These are phyloP conservation scores for Serendipita sp. DNA, from an alignment of 768 basidiomycete genomes.

Conservation along the genomic window DNA sequence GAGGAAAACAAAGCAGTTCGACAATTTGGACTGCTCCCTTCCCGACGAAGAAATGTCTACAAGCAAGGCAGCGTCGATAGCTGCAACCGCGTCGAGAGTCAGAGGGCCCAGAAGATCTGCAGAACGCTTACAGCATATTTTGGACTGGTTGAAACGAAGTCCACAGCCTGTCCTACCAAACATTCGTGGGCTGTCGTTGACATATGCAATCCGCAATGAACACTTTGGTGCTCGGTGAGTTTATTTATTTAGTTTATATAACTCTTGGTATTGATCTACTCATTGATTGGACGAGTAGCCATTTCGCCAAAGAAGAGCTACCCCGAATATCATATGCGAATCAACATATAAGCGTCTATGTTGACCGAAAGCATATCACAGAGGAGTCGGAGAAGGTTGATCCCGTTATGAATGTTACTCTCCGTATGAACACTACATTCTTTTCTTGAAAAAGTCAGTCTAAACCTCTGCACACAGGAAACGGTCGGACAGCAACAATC, in stretches of 20 bases:
- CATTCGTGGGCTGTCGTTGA: background rate
- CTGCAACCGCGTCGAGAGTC: background rate
- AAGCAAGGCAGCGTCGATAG: background rate
- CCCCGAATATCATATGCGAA: constrained; percentile 3
- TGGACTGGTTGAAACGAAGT: background rate
- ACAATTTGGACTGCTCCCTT: background rate
- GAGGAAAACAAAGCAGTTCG: background rate
- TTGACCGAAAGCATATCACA: background rate
- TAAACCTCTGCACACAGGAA: background rate
- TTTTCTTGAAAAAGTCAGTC: background rate
- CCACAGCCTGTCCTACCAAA: background rate
- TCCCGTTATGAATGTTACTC: background rate
- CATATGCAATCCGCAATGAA: background rate
- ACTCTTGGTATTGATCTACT: background rate
- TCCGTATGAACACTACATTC: background rate
- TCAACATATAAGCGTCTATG: background rate
- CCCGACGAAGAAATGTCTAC: background rate
- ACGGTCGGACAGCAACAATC: background rate
- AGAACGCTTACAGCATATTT: background rate
- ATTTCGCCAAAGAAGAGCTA: background rate
- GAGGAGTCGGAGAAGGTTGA: background rate
- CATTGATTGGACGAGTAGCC: background rate
- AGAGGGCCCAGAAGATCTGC: background rate
- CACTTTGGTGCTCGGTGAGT: background rate
- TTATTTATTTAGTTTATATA: background rate